These are phyloP conservation scores for Pseudopyricularia cyperi DNA, from an alignment of 2,329 filamentous ascomycete genomes.

Conservation along the genomic window DNA sequence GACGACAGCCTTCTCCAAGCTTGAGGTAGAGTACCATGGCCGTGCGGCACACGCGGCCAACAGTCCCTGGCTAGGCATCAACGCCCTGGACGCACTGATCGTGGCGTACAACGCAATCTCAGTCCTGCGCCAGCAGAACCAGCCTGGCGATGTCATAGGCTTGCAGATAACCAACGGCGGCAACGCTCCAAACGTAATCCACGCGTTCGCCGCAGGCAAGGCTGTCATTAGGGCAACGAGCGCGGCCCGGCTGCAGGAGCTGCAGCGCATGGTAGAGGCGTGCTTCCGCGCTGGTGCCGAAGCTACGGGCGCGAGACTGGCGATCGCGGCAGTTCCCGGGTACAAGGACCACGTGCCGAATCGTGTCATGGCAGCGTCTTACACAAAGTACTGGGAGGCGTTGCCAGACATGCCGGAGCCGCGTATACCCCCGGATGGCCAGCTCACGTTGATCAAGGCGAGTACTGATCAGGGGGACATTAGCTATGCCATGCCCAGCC, in stretches of 20 bases:
- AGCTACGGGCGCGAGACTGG: constrained; percentile 32
- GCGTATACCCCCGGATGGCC: not conserved
- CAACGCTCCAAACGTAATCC: constrained; percentile 41
- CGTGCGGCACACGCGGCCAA: constrained; percentile 43
- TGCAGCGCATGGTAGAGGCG: constrained; percentile 26
- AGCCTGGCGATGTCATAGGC: constrained; percentile 34
- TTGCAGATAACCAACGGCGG: constrained; percentile 40
- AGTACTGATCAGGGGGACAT: constrained; percentile 48
- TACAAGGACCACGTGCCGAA: constrained; percentile 46
- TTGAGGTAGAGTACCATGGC: constrained; percentile 39
- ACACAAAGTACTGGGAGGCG: constrained; percentile 29
- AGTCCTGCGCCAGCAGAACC: constrained; percentile 41
- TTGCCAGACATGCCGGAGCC: constrained; percentile 12
- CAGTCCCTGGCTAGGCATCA: constrained; percentile 47
- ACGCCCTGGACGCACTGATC: constrained; percentile 44
- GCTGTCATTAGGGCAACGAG: constrained; percentile 31
- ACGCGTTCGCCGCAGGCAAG: constrained; percentile 30
- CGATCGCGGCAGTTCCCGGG: constrained; percentile 24
- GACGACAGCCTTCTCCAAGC: constrained; percentile 35
- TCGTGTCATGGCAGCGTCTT: constrained; percentile 28
- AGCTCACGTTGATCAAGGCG: constrained; percentile 22
- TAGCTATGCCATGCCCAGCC: constrained; percentile 41
- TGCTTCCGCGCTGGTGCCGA: constrained; percentile 25
- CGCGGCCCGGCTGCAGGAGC: constrained; percentile 22
- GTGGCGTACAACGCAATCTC: constrained; percentile 33